A percentile compares a stretch with the other conserved stretches of the same genome.
Evolutionary conservation across 768 basidiomycete genomes (phyloP).

Genomic region (Trametes gibbosa): DNA sequence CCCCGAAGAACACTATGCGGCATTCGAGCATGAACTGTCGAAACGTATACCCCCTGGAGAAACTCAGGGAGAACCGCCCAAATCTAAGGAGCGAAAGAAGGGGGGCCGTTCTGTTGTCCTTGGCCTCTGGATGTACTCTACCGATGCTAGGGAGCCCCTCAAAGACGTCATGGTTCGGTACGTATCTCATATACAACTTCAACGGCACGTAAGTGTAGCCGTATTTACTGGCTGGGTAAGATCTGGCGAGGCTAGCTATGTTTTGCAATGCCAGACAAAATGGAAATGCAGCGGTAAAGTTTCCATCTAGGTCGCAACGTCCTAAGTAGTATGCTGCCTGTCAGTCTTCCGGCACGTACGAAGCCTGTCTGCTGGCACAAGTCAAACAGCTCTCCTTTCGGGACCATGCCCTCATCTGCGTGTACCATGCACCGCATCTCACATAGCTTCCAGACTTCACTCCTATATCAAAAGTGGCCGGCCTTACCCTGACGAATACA

Average conservation of each 20-base stretch:
- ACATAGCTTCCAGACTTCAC: conserved; percentile 46
- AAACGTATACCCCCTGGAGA: conserved; percentile 29
- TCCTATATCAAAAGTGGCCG: conserved; percentile 62
- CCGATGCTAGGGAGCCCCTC: conserved; percentile 68
- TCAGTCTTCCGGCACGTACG: no score
- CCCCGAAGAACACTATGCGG: conserved; percentile 13
- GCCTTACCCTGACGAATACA: conserved; percentile 70
- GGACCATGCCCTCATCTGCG: no score
- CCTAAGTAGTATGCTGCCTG: no score
- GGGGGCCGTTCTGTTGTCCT: conserved; percentile 60
- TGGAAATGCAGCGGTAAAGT: no score
- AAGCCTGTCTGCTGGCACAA: no score
- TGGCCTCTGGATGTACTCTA: conserved; percentile 74
- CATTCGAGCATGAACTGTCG: conserved; percentile 24
- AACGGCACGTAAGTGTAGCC: no score
- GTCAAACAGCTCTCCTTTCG: no score
- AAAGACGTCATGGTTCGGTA: conserved; percentile 69
- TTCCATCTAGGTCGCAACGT: no score
- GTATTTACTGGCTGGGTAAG: no score
- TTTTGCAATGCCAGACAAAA: neutral
- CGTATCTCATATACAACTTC: conserved; percentile 21
- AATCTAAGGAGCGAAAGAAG: conserved; percentile 41
- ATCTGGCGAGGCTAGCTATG: neutral
- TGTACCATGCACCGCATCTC: no score
- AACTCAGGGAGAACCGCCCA: no score